Conservation (phyloP, 202 grass and related monocot species). For the Musa balbisiana region DNA sequence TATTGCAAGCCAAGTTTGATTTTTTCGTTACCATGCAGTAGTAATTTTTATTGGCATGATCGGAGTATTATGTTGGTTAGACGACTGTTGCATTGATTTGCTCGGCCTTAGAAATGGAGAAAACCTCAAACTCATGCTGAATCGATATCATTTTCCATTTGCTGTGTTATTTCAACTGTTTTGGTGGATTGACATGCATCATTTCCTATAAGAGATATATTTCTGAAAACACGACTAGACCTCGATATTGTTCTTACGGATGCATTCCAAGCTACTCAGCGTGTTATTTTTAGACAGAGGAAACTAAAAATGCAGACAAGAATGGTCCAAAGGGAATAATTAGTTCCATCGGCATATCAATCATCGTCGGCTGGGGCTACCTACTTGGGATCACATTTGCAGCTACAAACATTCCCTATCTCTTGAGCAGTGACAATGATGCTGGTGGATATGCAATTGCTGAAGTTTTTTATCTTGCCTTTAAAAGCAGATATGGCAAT, state of each 20-base stretch:
- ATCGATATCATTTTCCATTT: no score
- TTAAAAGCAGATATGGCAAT: constrained; percentile 69
- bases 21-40: neutral
- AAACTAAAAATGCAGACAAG: constrained; percentile 79
- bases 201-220: neutral
- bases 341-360: constrained; percentile 73
- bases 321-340: constrained; percentile 89
- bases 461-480: constrained; percentile 79
- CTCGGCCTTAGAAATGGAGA: no score
- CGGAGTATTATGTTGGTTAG: neutral
- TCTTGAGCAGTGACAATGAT: constrained; percentile 59
- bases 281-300: constrained; percentile 49
- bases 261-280: neutral
- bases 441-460: constrained; percentile 86
- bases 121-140: neutral
- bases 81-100: neutral
- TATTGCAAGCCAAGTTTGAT: neutral
- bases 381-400: constrained; percentile 84
- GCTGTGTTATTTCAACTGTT: no score
- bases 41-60: neutral
- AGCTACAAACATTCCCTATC: constrained; percentile 52
- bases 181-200: neutral
- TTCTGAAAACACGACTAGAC: neutral
- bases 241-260: no score
- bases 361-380: constrained; percentile 77